A percentile compares a stretch with the other conserved stretches of the same genome.
Evolutionary conservation across 2,329 filamentous ascomycete genomes (phyloP).

Genomic region (Alternaria sp.): DNA sequence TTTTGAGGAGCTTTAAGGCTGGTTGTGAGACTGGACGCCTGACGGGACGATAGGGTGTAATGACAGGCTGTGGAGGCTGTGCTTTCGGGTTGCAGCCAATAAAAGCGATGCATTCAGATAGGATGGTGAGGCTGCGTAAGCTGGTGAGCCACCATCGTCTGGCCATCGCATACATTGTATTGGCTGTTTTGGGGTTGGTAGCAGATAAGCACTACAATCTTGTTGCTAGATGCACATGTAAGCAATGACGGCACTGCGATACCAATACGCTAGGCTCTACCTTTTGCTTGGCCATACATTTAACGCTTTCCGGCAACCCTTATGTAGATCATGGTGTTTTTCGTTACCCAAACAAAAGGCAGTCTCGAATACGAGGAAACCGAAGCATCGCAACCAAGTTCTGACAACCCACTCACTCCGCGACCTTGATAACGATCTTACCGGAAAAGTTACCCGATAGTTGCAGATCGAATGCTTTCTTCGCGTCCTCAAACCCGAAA

Average conservation of each 20-base stretch:
- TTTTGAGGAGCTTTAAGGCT: background rate
- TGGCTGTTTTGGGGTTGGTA: background rate
- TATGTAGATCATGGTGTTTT: background rate
- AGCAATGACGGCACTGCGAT: background rate
- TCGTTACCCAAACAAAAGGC: background rate
- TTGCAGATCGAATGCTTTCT: conserved; percentile 47
- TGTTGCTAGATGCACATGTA: background rate
- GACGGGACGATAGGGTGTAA: background rate
- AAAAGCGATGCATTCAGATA: background rate
- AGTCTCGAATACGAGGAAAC: background rate
- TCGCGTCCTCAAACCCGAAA: conserved; percentile 46
- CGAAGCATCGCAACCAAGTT: background rate
- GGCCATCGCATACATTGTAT: conserved; percentile 6
- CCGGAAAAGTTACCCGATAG: conserved; percentile 48
- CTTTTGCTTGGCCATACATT: background rate
- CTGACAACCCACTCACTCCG: background rate
- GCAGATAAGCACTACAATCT: background rate
- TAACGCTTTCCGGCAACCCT: background rate
- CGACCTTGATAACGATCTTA: conserved; percentile 33
- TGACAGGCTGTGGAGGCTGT: conserved; percentile 18
- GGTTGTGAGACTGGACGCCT: background rate
- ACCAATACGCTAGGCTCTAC: background rate
- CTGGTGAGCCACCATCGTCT: conserved; percentile 11
- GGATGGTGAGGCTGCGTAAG: background rate
- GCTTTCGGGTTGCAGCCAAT: background rate